These are phyloP conservation scores for Hysterangium stoloniferum DNA, from an alignment of 768 basidiomycete genomes.

Conservation along the genomic window DNA sequence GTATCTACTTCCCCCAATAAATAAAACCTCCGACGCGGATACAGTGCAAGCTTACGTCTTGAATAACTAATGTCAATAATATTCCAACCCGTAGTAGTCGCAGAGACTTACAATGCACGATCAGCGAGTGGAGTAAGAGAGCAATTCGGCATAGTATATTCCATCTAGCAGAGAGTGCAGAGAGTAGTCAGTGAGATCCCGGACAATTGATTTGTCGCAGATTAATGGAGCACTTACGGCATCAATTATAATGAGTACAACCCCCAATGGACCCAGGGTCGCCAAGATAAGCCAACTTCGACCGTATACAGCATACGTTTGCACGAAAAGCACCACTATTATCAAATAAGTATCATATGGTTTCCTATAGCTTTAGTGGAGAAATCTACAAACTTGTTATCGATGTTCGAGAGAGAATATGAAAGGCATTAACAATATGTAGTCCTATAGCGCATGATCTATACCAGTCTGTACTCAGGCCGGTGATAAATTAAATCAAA, in stretches of 20 bases:
- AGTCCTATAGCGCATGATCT: neutral
- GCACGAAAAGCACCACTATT: conserved; percentile 1
- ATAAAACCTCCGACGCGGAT: neutral
- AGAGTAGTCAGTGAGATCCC: too few relatives aligned
- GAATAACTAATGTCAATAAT: neutral
- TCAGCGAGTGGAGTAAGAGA: neutral
- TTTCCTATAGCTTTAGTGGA: neutral
- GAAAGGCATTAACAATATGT: conserved; percentile 2
- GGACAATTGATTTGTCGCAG: neutral
- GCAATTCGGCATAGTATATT: neutral
- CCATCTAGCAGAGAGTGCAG: too few relatives aligned
- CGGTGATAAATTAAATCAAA: too few relatives aligned
- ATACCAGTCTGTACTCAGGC: neutral
- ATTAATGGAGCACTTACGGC: neutral
- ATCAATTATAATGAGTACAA: neutral
- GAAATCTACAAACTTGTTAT: neutral
- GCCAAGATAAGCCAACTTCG: conserved; percentile 1
- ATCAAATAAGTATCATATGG: neutral
- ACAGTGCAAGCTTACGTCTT: neutral
- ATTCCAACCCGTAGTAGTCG: neutral
- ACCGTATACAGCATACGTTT: conserved; percentile 2
- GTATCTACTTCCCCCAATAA: neutral
- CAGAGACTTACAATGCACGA: neutral
- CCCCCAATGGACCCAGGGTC: neutral
- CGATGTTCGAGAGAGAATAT: neutral